Percentiles rank a stretch among this genome's conserved stretches.
Evolutionary conservation across 2,329 filamentous ascomycete genomes (phyloP).

Genomic region (Ophiostoma quercus): DNA sequence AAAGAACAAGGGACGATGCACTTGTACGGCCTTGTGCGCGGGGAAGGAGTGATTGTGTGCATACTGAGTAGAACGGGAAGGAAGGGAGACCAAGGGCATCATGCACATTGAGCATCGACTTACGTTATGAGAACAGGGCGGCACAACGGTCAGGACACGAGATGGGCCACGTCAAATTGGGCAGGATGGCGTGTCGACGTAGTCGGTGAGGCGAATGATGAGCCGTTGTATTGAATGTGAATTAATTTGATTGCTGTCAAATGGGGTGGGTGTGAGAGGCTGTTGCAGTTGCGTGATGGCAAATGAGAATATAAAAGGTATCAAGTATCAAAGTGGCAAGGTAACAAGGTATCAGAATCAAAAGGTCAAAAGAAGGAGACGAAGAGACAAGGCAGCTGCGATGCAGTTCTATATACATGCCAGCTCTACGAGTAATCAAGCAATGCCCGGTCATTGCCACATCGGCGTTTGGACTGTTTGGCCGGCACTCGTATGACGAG

Average conservation of each 20-base stretch:
- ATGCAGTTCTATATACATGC: neutral
- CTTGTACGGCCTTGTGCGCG: neutral
- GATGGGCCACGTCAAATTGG: conserved; percentile 21
- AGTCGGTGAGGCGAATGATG: conserved; percentile 18
- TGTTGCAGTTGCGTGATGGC: conserved; percentile 1
- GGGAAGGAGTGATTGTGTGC: neutral
- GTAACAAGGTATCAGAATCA: too few species aligned
- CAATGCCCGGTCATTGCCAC: neutral
- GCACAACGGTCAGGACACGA: neutral
- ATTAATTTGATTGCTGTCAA: neutral
- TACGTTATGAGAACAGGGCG: conserved; percentile 23
- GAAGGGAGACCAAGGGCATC: neutral
- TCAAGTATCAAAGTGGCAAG: neutral
- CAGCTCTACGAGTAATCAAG: neutral
- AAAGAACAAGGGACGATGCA: neutral
- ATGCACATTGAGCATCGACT: conserved; percentile 13
- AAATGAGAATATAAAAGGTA: neutral
- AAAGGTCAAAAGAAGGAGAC: neutral
- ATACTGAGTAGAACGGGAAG: neutral
- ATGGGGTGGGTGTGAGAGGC: neutral
- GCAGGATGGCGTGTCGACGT: conserved; percentile 26
- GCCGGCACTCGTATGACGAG: neutral
- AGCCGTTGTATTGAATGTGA: neutral
- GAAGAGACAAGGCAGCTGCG: neutral
- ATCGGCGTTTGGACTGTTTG: neutral